These are phyloP conservation scores for Saksenaea oblongispora DNA, from an alignment of 371 early-diverging fungal genomes.

Conservation along the genomic window DNA sequence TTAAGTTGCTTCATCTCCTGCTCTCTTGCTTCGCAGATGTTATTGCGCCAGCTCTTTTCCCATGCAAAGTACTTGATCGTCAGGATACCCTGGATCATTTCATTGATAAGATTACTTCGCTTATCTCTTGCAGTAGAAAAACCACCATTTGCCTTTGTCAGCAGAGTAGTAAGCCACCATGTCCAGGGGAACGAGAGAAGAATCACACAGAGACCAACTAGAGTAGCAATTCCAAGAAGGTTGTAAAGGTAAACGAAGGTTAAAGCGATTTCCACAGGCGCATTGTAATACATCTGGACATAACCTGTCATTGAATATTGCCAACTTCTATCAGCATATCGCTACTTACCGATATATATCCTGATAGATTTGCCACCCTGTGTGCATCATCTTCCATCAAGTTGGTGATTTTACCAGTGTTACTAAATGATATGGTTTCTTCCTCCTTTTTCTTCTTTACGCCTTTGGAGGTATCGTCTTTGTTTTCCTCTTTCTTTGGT, in stretches of 20 bases:
- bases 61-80: slow-evolving; percentile 75
- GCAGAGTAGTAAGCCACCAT: slow-evolving; percentile 53
- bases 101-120: slow-evolving; percentile 55
- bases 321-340: background rate
- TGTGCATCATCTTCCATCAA: slow-evolving; percentile 80
- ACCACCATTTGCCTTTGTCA: slow-evolving; percentile 46
- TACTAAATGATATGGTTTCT: slow-evolving; percentile 19
- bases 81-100: slow-evolving; percentile 63
- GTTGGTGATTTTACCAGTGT: slow-evolving; percentile 78
- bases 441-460: slow-evolving; percentile 16
- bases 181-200: slow-evolving; percentile 53
- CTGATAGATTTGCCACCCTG: slow-evolving; percentile 42
- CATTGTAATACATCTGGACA: slow-evolving; percentile 46
- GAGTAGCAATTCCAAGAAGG: slow-evolving; percentile 65
- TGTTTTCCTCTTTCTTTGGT: slow-evolving; percentile 16
- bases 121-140: slow-evolving; percentile 55
- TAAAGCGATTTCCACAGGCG: slow-evolving; percentile 58
- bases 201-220: slow-evolving; percentile 66
- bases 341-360: slow-evolving; percentile 41
- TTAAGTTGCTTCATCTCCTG: slow-evolving; percentile 52
- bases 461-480: slow-evolving; percentile 11
- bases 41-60: slow-evolving; percentile 46
- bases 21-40: slow-evolving; percentile 46
- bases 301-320: background rate
- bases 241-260: slow-evolving; percentile 65